Evolutionary conservation across 2,329 filamentous ascomycete species (phyloP), one percentile per base, ranked within the genome.

Genomic region (Hypoxylon rubiginosum): DNA sequence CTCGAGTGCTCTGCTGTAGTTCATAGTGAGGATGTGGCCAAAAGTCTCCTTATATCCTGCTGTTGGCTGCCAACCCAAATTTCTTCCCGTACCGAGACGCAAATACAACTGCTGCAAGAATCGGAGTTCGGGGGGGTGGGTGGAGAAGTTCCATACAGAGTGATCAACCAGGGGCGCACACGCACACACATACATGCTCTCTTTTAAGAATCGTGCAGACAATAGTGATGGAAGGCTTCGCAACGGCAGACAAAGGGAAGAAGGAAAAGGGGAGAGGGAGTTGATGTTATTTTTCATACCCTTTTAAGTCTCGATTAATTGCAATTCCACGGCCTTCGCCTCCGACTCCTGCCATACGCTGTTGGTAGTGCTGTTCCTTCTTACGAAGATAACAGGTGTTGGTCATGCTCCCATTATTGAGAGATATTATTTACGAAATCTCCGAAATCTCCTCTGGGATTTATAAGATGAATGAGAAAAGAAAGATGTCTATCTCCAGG

Each of bases 261-360:
- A 57, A 64, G 59, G 32, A 53, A 58, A 32, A 50, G 45, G 51
- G 57, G 66, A 32, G 46, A 30, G 66, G 62, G 56, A 46, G 49
- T 74, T 69, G 70, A 68, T 74, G 71, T 72, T 75, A 70, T n/a
- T 73, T 72, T 68, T 72, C 74, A 75, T 75, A 75, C 74, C 74
- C 74, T 75, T 72, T 68, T 36, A 36, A 68, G 43, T 66, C 48
- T 65, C 57, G 58, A 46, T 62, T 65, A n/a, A 68, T 62, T 62
- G 67, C 66, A 57, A 54, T 51, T 51, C 67, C 64, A 64, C 66
- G 59, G 62, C 64, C 64, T 55, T 66, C 62, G 39, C 30, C n/a
- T n/a, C n/a, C n/a, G n/a, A n/a, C 48, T 28, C 41, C 39, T 60
- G 50, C 34, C 36, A 64, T 67, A 41, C 67, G 67, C 63, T 63